Evolutionary conservation across 2,329 filamentous ascomycete genomes (phyloP).

Genomic region (Ceratocystis ficicola): DNA sequence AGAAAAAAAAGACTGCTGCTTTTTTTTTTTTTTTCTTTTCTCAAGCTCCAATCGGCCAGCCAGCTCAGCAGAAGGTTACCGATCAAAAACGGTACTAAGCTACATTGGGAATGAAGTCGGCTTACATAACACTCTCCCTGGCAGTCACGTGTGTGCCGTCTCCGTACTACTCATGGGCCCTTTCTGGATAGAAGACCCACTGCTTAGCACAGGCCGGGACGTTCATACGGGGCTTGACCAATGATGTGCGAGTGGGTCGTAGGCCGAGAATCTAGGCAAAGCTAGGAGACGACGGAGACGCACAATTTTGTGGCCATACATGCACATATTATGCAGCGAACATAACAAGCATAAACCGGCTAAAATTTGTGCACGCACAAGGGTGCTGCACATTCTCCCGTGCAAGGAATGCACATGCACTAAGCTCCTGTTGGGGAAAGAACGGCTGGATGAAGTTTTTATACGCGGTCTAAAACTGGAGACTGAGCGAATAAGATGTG

Average conservation of each 20-base stretch:
- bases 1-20: neutral
- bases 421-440: neutral
- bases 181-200: neutral
- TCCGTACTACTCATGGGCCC: slow-evolving; percentile 3
- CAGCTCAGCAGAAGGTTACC: neutral
- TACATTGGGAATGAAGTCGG: neutral
- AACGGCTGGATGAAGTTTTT: neutral
- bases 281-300: neutral
- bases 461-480: neutral
- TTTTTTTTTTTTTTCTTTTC: neutral
- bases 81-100: neutral
- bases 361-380: neutral
- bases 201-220: neutral
- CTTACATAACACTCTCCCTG: neutral
- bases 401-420: neutral
- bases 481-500: neutral
- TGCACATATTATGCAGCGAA: neutral
- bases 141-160: neutral
- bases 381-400: neutral
- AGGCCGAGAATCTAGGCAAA: neutral
- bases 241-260: neutral
- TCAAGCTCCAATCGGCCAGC: neutral
- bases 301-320: neutral
- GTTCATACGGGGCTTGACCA: neutral
- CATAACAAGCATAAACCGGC: neutral